Percentiles rank a stretch among this genome's conserved stretches.
Evolutionary conservation across 495 filamentous ascomycete genomes (phyloP).

Genomic region (Penicillium chermesinum): DNA sequence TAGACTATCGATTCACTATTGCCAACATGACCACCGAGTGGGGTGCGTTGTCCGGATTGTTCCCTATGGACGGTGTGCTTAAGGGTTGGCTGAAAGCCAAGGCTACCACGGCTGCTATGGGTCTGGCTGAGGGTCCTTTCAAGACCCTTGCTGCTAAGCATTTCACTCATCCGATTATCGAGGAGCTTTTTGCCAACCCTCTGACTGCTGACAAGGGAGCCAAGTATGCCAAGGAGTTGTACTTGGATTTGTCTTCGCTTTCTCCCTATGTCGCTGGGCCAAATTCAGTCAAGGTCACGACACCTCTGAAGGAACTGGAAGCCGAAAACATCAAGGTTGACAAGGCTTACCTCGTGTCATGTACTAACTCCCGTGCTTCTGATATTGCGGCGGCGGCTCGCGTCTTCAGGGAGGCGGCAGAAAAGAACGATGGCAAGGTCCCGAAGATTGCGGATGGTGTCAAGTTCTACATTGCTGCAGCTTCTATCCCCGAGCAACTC

Average conservation of each 20-base stretch:
- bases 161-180: slow-evolving; percentile 65
- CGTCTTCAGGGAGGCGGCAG: slow-evolving; percentile 76
- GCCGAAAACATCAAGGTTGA: slow-evolving; percentile 67
- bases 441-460: slow-evolving; percentile 77
- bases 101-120: slow-evolving; percentile 63
- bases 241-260: slow-evolving; percentile 72
- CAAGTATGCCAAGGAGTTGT: slow-evolving; percentile 76
- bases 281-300: slow-evolving; percentile 82
- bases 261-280: slow-evolving; percentile 86
- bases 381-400: slow-evolving; percentile 79
- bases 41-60: slow-evolving; percentile 77
- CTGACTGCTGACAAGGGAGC: slow-evolving; percentile 71
- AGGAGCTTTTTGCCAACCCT: slow-evolving; percentile 62
- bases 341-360: slow-evolving; percentile 86
- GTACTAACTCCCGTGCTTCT: slow-evolving; percentile 81
- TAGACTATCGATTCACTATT: slow-evolving; percentile 80
- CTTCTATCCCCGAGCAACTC: slow-evolving; percentile 73
- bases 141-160: slow-evolving; percentile 39
- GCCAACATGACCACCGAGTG: slow-evolving; percentile 97
- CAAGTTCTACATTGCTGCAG: slow-evolving; percentile 87
- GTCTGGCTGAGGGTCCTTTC: slow-evolving; percentile 34
- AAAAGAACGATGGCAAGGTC: slow-evolving; percentile 47
- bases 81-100: slow-evolving; percentile 72
- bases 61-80: slow-evolving; percentile 75
- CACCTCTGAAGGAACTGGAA: slow-evolving; percentile 71